Conservation (phyloP, 345 rosid genomes). For the Eucalyptus tenuipes region DNA sequence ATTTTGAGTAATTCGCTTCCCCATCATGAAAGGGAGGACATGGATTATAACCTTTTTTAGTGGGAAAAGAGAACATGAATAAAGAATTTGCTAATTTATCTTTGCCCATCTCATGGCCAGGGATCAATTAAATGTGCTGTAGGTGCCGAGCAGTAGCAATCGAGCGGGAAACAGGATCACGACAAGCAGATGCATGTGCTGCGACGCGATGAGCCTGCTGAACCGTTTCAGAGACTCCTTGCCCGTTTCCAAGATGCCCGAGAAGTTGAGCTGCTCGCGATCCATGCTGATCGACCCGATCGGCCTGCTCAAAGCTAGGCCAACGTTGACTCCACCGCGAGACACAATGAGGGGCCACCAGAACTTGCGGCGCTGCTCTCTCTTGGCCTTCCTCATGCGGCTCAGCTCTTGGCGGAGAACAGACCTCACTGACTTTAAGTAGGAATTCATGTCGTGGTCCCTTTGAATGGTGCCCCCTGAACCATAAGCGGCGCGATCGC, state of each 20-base stretch:
- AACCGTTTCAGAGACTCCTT: constrained; percentile 56
- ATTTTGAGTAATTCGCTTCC: not conserved
- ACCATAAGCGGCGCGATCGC: constrained; percentile 79
- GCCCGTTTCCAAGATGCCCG: constrained; percentile 50
- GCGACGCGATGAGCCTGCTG: constrained; percentile 64
- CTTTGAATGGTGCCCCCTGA: constrained; percentile 75
- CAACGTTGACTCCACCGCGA: not conserved
- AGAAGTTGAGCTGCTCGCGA: constrained; percentile 32
- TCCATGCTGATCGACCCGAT: constrained; percentile 5
- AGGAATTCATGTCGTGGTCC: constrained; percentile 90
- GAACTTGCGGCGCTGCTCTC: constrained; percentile 42
- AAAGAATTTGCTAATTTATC: not conserved
- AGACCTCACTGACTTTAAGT: constrained; percentile 45
- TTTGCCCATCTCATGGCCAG: not conserved
- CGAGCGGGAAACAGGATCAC: constrained; percentile 60
- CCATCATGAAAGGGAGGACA: not conserved
- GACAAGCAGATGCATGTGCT: constrained; percentile 75
- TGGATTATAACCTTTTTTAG: not conserved
- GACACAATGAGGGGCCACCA: constrained; percentile 59
- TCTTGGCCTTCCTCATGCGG: constrained; percentile 42
- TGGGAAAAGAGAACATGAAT: not conserved
- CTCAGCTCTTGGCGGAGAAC: constrained; percentile 67
- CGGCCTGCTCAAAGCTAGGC: constrained; percentile 17
- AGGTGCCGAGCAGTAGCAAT: constrained; percentile 48
- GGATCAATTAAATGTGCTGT: constrained; percentile 19